Percentiles rank a stretch among this genome's conserved stretches.
These are phyloP conservation scores for Macrolepiota fuliginosa DNA, from an alignment of 768 basidiomycete genomes.

Conservation along the genomic window DNA sequence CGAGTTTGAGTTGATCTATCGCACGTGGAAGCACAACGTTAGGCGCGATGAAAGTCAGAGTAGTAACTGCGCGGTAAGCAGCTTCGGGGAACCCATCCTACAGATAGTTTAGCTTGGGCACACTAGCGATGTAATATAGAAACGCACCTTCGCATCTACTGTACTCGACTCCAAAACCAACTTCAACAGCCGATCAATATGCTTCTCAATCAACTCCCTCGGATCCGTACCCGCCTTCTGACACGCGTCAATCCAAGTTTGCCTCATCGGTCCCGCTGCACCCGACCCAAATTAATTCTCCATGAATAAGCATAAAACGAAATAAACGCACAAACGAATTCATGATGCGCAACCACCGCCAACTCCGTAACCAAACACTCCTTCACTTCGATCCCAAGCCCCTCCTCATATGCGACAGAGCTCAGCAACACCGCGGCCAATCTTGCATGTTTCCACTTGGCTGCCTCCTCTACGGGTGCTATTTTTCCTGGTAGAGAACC, in stretches of 20 bases:
- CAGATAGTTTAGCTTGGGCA: background rate
- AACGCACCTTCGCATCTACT: constrained; percentile 44
- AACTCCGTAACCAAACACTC: constrained; percentile 51
- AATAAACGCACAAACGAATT: constrained; percentile 49
- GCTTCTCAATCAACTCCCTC: constrained; percentile 47
- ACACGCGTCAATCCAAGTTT: constrained; percentile 82
- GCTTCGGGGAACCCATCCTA: constrained; percentile 61
- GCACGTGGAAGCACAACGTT: constrained; percentile 62
- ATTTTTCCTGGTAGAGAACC: constrained; percentile 23
- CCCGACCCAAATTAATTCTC: background rate
- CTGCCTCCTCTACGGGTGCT: constrained; percentile 24
- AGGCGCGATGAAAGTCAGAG: constrained; percentile 80
- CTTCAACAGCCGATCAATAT: constrained; percentile 48
- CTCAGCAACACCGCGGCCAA: constrained; percentile 54
- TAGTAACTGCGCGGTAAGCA: constrained; percentile 70
- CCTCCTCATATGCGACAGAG: constrained; percentile 44
- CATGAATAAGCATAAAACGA: background rate
- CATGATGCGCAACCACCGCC: constrained; percentile 75
- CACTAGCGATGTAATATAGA: background rate
- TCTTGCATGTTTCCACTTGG: constrained; percentile 44
- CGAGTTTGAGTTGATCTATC: constrained; percentile 60
- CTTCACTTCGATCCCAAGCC: constrained; percentile 34
- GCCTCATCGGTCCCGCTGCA: constrained; percentile 48
- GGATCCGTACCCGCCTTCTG: constrained; percentile 72
- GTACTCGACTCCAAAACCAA: constrained; percentile 47